Percentiles rank a stretch among this genome's conserved stretches.
These are phyloP conservation scores for Dictyostelium brefeldianum DNA, from an alignment of 78 protist genomes.

Conservation along the genomic window DNA sequence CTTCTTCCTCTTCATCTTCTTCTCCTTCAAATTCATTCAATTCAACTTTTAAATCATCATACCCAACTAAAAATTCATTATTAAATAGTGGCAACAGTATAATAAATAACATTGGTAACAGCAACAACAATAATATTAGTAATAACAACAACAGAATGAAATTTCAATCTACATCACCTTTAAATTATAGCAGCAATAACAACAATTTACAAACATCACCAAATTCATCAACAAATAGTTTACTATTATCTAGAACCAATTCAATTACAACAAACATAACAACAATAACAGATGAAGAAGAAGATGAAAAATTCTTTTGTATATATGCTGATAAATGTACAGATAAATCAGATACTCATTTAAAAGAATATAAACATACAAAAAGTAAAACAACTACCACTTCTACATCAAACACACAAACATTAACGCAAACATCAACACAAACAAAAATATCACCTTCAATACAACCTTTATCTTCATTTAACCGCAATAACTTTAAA, in stretches of 20 bases:
- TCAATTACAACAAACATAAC: background rate
- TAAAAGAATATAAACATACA: conserved; percentile 20
- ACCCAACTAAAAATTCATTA: background rate
- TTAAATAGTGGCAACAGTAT: background rate
- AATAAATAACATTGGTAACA: background rate
- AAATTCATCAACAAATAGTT: background rate
- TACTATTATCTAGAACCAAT: too few species aligned
- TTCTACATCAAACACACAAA: background rate
- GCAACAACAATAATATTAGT: too few species aligned
- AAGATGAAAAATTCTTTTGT: conserved; percentile 7
- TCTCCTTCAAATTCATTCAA: background rate
- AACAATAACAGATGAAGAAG: conserved; percentile 1
- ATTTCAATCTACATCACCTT: background rate
- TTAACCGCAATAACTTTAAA: background rate
- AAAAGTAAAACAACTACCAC: background rate
- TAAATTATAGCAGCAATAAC: background rate
- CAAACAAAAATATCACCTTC: background rate
- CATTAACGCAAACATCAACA: conserved; percentile 4
- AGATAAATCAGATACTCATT: conserved; percentile 15
- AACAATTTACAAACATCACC: background rate
- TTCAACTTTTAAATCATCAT: background rate
- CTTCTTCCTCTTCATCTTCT: background rate
- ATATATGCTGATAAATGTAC: conserved; percentile 22
- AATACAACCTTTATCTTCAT: too few species aligned
- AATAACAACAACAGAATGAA: background rate